A percentile compares a stretch with the other conserved stretches of the same genome.
phyloP scores from a whole-genome alignment of 2,329 filamentous ascomycete genomes.

The Fusarium caatingaense region DNA sequence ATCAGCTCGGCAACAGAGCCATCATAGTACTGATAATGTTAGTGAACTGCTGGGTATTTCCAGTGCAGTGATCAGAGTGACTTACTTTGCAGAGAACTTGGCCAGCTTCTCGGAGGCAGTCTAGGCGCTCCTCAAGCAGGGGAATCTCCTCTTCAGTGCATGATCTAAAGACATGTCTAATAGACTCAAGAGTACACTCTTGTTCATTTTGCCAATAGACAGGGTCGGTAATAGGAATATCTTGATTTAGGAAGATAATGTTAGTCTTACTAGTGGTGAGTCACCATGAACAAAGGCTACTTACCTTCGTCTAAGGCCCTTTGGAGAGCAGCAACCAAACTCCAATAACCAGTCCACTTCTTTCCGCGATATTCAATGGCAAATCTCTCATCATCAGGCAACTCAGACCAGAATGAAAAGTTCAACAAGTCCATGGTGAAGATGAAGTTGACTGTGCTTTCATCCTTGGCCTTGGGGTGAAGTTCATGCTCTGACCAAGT shows the following conservation, averaged over 20 bases:
- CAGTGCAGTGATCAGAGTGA: not conserved
- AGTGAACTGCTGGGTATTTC: slow-evolving; percentile 1
- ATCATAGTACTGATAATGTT: slow-evolving; percentile 71
- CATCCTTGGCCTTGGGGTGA: slow-evolving; percentile 85
- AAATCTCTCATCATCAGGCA: slow-evolving; percentile 77
- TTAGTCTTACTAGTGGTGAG: slow-evolving; percentile 4
- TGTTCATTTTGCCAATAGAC: slow-evolving; percentile 85
- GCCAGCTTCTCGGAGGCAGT: slow-evolving; percentile 85
- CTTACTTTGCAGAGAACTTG: slow-evolving; percentile 80
- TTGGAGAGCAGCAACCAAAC: slow-evolving; percentile 86
- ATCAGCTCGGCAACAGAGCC: slow-evolving; percentile 81
- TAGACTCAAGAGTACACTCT: slow-evolving; percentile 77
- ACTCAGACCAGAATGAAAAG: slow-evolving; percentile 94
- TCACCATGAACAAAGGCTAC: slow-evolving; percentile 25
- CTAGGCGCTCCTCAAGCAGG: slow-evolving; percentile 79
- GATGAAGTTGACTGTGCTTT: slow-evolving; percentile 86
- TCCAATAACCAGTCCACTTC: slow-evolving; percentile 95
- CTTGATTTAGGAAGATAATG: slow-evolving; percentile 54
- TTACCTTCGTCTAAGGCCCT: slow-evolving; percentile 86
- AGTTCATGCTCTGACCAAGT: slow-evolving; percentile 91
- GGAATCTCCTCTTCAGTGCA: slow-evolving; percentile 89
- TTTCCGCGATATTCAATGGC: slow-evolving; percentile 83
- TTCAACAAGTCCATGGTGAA: slow-evolving; percentile 98
- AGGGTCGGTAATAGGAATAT: slow-evolving; percentile 87
- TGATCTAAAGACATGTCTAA: slow-evolving; percentile 86